Evolutionary conservation across 1,139 yeast species (phyloP).

Genomic region (Pichia sp.): DNA sequence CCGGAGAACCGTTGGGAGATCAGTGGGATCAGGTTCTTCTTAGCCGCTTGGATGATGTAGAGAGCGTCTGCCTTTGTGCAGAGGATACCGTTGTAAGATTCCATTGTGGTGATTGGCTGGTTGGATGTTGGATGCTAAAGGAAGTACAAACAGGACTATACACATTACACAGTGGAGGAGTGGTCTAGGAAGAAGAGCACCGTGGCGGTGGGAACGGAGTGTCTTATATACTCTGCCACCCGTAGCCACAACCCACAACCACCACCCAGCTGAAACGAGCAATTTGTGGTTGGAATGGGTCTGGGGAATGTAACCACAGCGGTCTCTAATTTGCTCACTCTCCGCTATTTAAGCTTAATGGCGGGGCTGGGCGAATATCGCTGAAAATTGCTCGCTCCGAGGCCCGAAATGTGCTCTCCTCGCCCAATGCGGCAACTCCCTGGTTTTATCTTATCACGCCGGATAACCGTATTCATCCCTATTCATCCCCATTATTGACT

Average conservation of each 20-base stretch:
- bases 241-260: no score
- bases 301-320: neutral
- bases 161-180: no score
- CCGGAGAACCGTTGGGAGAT: constrained; percentile 60
- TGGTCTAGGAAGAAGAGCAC: no score
- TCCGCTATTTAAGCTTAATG: neutral
- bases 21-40: constrained; percentile 55
- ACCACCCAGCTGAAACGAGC: neutral
- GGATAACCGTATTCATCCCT: no score
- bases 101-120: constrained; percentile 35
- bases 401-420: neutral
- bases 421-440: neutral
- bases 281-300: no score
- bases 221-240: no score
- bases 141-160: neutral
- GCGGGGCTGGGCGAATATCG: no score
- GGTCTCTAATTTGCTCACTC: constrained; percentile 3
- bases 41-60: constrained; percentile 60
- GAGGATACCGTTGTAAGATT: constrained; percentile 61
- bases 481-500: no score
- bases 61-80: constrained; percentile 62
- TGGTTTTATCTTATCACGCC: neutral
- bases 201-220: no score
- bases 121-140: neutral
- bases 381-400: neutral